Evolutionary conservation across 108 stramenopile genomes (phyloP).

Genomic region (Cyclostephanos tholiformis): DNA sequence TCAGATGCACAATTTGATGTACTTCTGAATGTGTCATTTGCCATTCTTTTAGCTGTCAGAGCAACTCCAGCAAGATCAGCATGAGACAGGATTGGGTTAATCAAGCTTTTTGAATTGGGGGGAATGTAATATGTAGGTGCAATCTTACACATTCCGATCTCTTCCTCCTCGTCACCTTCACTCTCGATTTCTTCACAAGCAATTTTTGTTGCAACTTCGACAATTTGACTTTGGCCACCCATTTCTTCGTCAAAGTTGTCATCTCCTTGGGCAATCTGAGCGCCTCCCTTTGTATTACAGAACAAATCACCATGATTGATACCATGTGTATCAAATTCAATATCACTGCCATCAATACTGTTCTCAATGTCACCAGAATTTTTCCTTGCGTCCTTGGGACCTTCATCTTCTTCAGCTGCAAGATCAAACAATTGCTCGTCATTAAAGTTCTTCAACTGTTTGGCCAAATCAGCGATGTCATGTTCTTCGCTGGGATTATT

Average conservation of each 20-base stretch:
- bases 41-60: background rate
- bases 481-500: constrained; percentile 49
- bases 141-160: background rate
- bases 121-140: background rate
- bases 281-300: constrained; percentile 55
- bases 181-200: constrained; percentile 38
- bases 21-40: background rate
- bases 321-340: constrained; percentile 7
- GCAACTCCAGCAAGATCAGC: background rate
- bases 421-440: constrained; percentile 35
- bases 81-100: background rate
- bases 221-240: constrained; percentile 68
- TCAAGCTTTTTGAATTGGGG: background rate
- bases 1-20: background rate
- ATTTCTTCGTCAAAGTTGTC: constrained; percentile 78
- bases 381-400: constrained; percentile 22
- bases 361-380: constrained; percentile 19
- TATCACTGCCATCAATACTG: constrained; percentile 22
- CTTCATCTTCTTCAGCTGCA: constrained; percentile 31
- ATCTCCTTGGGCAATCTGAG: constrained; percentile 58
- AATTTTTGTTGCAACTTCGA: constrained; percentile 41
- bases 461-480: constrained; percentile 32
- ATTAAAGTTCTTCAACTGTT: constrained; percentile 23
- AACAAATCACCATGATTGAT: constrained; percentile 68
- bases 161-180: constrained; percentile 13